phyloP scores from a whole-genome alignment of 2,329 filamentous ascomycete genomes.

The Alternaria burnsii region DNA sequence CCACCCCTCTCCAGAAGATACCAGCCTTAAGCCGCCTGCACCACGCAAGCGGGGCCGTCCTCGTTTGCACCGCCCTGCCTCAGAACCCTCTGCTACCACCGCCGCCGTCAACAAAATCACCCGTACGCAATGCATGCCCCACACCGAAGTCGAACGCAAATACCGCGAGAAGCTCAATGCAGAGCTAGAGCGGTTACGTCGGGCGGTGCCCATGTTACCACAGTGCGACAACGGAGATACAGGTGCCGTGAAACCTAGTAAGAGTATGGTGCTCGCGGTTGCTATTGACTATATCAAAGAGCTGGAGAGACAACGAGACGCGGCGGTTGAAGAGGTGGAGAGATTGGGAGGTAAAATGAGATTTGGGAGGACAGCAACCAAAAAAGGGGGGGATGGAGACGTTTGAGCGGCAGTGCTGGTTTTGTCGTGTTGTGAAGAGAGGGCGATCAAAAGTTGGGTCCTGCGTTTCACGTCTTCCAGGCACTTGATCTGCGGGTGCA shows the following conservation, averaged over 20 bases:
- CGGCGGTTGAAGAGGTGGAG: constrained; percentile 19
- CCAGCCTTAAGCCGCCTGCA: constrained; percentile 9
- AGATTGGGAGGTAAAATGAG: constrained; percentile 16
- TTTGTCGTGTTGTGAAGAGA: not conserved
- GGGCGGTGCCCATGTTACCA: constrained; percentile 32
- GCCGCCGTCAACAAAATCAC: not conserved
- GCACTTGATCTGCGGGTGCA: not conserved
- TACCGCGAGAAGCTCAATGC: constrained; percentile 32
- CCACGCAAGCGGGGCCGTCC: constrained; percentile 17
- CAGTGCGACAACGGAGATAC: constrained; percentile 19
- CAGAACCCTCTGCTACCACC: constrained; percentile 1
- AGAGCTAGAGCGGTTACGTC: constrained; percentile 35
- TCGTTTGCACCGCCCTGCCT: constrained; percentile 13
- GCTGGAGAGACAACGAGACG: constrained; percentile 20
- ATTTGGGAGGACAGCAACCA: not conserved
- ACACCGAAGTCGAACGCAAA: constrained; percentile 33
- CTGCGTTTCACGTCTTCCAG: not conserved
- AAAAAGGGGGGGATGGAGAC: not conserved
- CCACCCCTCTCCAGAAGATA: not conserved
- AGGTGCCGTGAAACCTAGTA: constrained; percentile 20
- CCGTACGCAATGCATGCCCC: constrained; percentile 25
- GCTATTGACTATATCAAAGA: constrained; percentile 26
- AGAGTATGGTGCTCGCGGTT: constrained; percentile 22
- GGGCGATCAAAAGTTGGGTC: not conserved
- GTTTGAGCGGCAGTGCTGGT: not conserved